Conservation (phyloP, 2,329 filamentous ascomycete species). For the Truncatella angustata region DNA sequence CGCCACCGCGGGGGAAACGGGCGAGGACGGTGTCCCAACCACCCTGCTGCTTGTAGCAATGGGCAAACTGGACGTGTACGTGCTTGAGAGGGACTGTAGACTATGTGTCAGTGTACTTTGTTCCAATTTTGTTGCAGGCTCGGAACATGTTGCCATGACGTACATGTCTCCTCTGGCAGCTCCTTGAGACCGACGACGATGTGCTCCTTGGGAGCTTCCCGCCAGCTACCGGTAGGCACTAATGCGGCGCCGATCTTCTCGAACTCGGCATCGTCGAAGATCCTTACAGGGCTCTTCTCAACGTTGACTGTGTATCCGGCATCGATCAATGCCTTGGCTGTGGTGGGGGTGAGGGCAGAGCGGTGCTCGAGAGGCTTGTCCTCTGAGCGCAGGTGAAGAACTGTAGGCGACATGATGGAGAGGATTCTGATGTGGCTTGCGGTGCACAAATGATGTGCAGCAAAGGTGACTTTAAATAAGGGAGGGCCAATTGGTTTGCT, state of each 20-base stretch:
- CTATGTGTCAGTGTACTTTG: no score
- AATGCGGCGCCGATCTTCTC: slow-evolving; percentile 62
- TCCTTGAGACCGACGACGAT: slow-evolving; percentile 79
- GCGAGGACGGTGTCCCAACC: slow-evolving; percentile 79
- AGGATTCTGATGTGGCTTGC: no score
- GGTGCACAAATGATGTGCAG: no score
- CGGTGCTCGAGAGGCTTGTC: neutral
- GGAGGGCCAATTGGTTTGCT: no score
- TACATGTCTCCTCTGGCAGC: slow-evolving; percentile 66
- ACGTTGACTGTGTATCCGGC: slow-evolving; percentile 68
- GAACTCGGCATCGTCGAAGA: slow-evolving; percentile 63
- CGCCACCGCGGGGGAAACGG: slow-evolving; percentile 73
- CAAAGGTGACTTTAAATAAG: no score
- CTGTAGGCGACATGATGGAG: no score
- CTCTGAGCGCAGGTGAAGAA: neutral
- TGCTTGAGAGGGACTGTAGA: slow-evolving; percentile 66
- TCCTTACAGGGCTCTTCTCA: slow-evolving; percentile 66
- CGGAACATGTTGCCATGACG: no score
- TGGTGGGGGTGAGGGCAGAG: slow-evolving; percentile 25
- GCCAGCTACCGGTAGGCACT: slow-evolving; percentile 66
- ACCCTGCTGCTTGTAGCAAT: slow-evolving; percentile 74
- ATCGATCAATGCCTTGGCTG: slow-evolving; percentile 60
- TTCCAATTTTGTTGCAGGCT: no score
- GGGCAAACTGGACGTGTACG: slow-evolving; percentile 68
- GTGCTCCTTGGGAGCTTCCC: slow-evolving; percentile 63